Evolutionary conservation across 2,329 filamentous ascomycete genomes (phyloP), one percentile per base, ranked within the genome.

Genomic region (Paecilomyces dactylethromorphus): DNA sequence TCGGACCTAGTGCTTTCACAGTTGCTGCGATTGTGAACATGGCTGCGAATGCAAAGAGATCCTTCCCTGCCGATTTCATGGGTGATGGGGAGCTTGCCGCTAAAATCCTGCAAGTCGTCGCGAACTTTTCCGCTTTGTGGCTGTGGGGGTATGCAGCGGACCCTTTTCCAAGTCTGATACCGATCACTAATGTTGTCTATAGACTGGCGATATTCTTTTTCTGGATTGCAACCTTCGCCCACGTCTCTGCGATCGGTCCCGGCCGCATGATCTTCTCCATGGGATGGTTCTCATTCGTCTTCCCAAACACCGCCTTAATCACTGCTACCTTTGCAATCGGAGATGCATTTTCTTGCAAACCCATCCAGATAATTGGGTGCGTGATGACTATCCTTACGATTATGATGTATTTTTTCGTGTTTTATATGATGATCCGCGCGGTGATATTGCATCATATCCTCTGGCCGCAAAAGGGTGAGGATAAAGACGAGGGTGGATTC

Each of bases 211-310:
- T 91, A 29, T 94, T 90, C 87, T 94, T 93, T 77, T 93, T 93
- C 72, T 78, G 93, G 59, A 86, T 94, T 11, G 88, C 86, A 1
- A 82, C 90, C n/a, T 87, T 89, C 1, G 89, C 89, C 1, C 83
- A 93, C 60, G 88, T 83, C 81, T 88, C 86, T 31, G 87, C 88
- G 55, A 78, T 87, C 21, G 77, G 80, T 0, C 77, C 82, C 11
- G 81, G 82, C 39, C 82, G 80, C 57, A 84, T 92, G 78, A 82
- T 85, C 3, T 94, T 92, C 67, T 87, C 89, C 18, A 92, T 94
- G 89, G 90, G 87, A 1, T 95, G 90, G 87, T 94, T 88, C 74
- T 90, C 86, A 3, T 93, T 92, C 71, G 82, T 92, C 4, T 92
- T 92, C 67, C 89, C 90, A 1, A 91, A 92, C 65, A 92, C 89